Conservation (phyloP, 164 flowering plant species). For the Santalum album region DNA sequence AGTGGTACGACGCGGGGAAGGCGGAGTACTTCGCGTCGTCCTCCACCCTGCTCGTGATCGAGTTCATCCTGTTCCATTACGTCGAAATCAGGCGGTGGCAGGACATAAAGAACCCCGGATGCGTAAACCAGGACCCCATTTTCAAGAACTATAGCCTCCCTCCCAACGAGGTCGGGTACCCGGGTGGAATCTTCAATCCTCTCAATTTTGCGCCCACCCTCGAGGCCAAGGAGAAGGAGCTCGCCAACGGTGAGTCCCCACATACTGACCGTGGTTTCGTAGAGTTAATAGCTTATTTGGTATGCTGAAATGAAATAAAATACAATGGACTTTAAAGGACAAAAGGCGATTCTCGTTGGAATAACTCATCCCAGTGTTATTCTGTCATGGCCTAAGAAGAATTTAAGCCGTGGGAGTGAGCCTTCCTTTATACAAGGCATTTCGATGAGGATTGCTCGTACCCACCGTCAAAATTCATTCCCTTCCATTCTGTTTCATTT, state of each 20-base stretch:
- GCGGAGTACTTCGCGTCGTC: constrained; percentile 86
- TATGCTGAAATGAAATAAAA: no score
- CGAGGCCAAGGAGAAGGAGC: constrained; percentile 96
- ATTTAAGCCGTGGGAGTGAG: no score
- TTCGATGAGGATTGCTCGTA: no score
- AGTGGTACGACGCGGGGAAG: constrained; percentile 96
- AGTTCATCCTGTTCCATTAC: constrained; percentile 95
- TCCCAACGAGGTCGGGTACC: constrained; percentile 73
- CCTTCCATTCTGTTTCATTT: no score
- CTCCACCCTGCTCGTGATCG: constrained; percentile 87
- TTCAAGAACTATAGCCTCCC: constrained; percentile 95
- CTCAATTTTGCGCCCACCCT: constrained; percentile 69
- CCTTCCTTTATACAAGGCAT: no score
- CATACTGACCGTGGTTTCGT: no score
- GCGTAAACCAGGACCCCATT: constrained; percentile 96
- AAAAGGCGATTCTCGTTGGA: no score
- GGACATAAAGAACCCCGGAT: constrained; percentile 95
- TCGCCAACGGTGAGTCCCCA: constrained; percentile 83
- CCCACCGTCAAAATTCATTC: no score
- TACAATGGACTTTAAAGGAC: no score
- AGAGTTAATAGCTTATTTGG: no score
- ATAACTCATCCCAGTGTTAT: no score
- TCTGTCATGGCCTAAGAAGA: no score
- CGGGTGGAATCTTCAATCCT: constrained; percentile 90
- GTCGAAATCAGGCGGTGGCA: constrained; percentile 99